These are phyloP conservation scores for Cornus suecica DNA, from an alignment of 148 eudicot species.

Conservation along the genomic window DNA sequence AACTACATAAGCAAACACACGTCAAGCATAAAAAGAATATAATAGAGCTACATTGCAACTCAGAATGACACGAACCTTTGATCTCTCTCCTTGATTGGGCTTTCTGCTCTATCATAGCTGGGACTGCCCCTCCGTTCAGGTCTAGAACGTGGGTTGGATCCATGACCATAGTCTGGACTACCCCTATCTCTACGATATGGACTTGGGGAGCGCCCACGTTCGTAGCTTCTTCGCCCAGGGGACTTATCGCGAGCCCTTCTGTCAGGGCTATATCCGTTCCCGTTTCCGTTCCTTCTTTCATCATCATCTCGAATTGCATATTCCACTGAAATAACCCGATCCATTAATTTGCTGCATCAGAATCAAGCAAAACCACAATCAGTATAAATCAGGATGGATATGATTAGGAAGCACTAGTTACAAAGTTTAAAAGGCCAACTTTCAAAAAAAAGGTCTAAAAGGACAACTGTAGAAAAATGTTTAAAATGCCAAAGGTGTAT, in stretches of 20 bases:
- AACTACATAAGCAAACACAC: not conserved
- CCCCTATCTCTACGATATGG: conserved; percentile 59
- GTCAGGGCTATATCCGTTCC: conserved; percentile 49
- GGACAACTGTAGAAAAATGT: no score
- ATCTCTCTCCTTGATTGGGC: conserved; percentile 51
- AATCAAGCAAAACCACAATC: conserved; percentile 7
- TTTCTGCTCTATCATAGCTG: conserved; percentile 41
- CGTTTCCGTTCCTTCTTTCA: conserved; percentile 39
- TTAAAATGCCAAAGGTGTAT: conserved; percentile 3
- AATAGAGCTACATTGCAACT: not conserved
- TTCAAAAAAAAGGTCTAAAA: no score
- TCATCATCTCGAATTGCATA: conserved; percentile 78
- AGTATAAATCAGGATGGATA: not conserved
- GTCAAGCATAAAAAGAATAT: not conserved
- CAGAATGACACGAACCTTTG: conserved; percentile 21
- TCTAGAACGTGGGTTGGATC: conserved; percentile 30
- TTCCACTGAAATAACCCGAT: conserved; percentile 78
- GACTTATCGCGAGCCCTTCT: conserved; percentile 61
- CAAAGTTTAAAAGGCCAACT: not conserved
- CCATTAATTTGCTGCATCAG: conserved; percentile 64
- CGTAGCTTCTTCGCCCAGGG: conserved; percentile 46
- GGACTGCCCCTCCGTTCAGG: conserved; percentile 48
- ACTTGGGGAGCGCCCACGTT: conserved; percentile 52
- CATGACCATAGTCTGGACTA: conserved; percentile 81
- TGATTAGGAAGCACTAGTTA: not conserved